Conservation (phyloP, 257 asterid species). For the Leonotis leonurus region DNA sequence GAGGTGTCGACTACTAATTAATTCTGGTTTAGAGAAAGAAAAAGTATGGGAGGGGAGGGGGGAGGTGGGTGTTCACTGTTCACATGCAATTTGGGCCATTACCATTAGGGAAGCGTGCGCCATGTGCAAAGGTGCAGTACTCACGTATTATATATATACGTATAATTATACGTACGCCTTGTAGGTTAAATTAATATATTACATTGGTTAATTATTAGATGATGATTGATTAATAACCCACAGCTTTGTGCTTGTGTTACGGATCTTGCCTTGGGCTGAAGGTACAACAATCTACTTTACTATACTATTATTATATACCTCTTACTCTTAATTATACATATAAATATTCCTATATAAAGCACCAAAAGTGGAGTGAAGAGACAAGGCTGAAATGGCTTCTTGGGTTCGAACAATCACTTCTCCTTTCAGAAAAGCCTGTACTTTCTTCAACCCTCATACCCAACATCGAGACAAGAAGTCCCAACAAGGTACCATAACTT, state of each 20-base stretch:
- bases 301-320: too few species aligned
- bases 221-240: constrained; percentile 30
- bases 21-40: constrained; percentile 16
- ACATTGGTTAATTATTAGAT: constrained; percentile 16
- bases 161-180: not conserved
- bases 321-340: not conserved
- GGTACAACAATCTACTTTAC: too few species aligned
- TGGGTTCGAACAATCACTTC: constrained; percentile 42
- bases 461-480: constrained; percentile 36
- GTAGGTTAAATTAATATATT: too few species aligned
- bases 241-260: constrained; percentile 32
- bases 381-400: constrained; percentile 29
- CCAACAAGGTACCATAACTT: constrained; percentile 27
- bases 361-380: not conserved
- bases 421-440: constrained; percentile 39
- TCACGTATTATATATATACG: not conserved
- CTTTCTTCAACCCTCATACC: constrained; percentile 32
- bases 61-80: too few species aligned
- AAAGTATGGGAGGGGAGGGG: constrained; percentile 27
- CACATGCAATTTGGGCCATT: constrained; percentile 41
- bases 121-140: constrained; percentile 40
- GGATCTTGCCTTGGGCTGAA: constrained; percentile 35
- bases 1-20: too few species aligned
- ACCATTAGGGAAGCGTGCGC: constrained; percentile 41
- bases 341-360: not conserved